A percentile compares a stretch with the other conserved stretches of the same genome.
phyloP scores from a whole-genome alignment of 2,329 filamentous ascomycete genomes.

The Pseudocercospora cruenta region DNA sequence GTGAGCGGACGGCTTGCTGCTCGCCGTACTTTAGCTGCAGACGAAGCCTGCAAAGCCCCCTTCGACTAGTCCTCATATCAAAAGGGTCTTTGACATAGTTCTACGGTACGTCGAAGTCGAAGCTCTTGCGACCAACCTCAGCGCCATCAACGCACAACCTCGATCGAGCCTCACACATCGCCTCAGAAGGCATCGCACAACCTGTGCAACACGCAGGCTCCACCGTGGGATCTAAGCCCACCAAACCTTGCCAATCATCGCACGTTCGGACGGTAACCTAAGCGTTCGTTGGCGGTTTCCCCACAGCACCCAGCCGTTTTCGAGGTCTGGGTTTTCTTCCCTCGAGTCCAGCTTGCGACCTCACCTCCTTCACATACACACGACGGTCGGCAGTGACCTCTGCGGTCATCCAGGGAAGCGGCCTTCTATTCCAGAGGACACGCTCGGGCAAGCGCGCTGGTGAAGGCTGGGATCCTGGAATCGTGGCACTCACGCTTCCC shows the following conservation, averaged over 20 bases:
- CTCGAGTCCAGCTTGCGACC: conserved; percentile 22
- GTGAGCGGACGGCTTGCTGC: conserved; percentile 24
- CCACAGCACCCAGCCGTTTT: conserved; percentile 26
- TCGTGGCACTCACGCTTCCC: conserved; percentile 19
- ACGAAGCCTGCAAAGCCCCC: conserved; percentile 10
- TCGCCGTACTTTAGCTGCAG: conserved; percentile 23
- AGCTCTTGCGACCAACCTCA: neutral
- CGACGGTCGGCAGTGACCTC: conserved; percentile 7
- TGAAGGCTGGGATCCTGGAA: conserved; percentile 7
- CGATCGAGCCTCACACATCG: neutral
- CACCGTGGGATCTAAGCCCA: conserved; percentile 18
- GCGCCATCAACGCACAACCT: neutral
- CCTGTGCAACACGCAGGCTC: conserved; percentile 23
- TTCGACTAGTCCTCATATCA: neutral
- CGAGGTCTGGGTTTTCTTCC: conserved; percentile 13
- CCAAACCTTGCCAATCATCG: conserved; percentile 29
- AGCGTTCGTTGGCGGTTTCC: conserved; percentile 22
- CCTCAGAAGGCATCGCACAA: conserved; percentile 5
- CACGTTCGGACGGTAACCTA: conserved; percentile 21
- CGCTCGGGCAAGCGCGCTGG: neutral
- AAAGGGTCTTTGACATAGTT: neutral
- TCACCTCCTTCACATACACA: conserved; percentile 14
- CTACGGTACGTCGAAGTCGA: neutral
- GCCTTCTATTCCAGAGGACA: neutral
- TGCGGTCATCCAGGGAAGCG: conserved; percentile 5